Base-by-base conservation (phyloP, 352 stramenopile species). In the Elongisporangium prolatum region DNA sequence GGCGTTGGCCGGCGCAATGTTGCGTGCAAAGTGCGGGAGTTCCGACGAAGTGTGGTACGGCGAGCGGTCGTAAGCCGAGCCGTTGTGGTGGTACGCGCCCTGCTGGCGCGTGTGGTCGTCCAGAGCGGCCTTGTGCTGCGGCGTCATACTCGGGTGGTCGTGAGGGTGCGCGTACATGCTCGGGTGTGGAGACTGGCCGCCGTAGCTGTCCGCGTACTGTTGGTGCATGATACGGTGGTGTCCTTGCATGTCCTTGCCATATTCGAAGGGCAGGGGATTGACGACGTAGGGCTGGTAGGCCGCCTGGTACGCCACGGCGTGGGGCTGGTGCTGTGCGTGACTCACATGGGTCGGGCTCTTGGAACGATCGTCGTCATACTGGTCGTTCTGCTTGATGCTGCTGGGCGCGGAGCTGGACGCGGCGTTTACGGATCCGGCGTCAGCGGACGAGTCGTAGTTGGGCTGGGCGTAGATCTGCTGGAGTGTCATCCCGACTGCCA, bases 201-300 rank as follows among this genome's bases (percentile, higher is more conserved):
- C 57, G 57, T 80, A 82, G 52, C 71, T 58, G 52, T 83, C 70
- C 20, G 60, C 52, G 60, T 77, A 80, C 52, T 55, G 47, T 21
- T 34, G 52, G 21, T 55, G 20, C 16, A 57, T 18, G 20, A 50
- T 18, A 16, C 58, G 58, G 56, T 63, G 54, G 48, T 76, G 22
- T 65, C 62, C 5, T 28, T 58, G 50, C 47, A 44, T 17, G 53
- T 68, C 59, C 57, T 75, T 73, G 56, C 18, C 13, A 65, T 93
- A 93, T 57, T 93, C 81, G 58, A 93, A 93, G 0, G 84, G 84
- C 2, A 93, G 62, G 21, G 84, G 84, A 56, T 93, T 81, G 4
- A 81, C 79, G 4, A 83, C 69, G 65, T 91, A 93, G n/a, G 88
- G 79, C 22, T 91, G 78, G 1, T 68, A 68, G 11, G 60, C 68